Percentiles rank a stretch among this genome's conserved stretches.
phyloP scores from a whole-genome alignment of 2,329 filamentous ascomycete genomes.

The Ascochyta rabiei region DNA sequence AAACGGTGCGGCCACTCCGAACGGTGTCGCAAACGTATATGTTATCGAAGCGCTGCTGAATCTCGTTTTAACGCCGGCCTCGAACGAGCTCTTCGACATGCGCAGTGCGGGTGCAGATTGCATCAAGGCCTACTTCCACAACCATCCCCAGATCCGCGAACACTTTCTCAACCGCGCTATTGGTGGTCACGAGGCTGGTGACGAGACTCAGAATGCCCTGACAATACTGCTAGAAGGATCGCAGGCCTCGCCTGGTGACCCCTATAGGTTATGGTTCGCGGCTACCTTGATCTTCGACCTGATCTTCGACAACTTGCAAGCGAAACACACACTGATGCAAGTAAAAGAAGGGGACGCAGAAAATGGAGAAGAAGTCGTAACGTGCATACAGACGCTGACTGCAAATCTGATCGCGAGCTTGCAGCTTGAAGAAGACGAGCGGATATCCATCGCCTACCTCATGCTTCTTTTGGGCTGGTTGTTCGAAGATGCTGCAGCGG shows the following conservation, averaged over 20 bases:
- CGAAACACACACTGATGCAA: slow-evolving; percentile 78
- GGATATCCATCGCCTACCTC: slow-evolving; percentile 81
- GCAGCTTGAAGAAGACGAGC: slow-evolving; percentile 75
- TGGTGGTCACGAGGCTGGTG: slow-evolving; percentile 78
- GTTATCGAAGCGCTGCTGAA: slow-evolving; percentile 94
- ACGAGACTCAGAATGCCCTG: slow-evolving; percentile 87
- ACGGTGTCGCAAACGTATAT: slow-evolving; percentile 71
- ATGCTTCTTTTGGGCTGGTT: slow-evolving; percentile 90
- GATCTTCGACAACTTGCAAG: slow-evolving; percentile 77
- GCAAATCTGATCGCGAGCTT: slow-evolving; percentile 84
- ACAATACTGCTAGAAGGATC: slow-evolving; percentile 77
- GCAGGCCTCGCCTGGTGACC: slow-evolving; percentile 69
- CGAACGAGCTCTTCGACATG: slow-evolving; percentile 74
- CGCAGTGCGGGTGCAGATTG: slow-evolving; percentile 87
- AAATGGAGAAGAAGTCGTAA: slow-evolving; percentile 92
- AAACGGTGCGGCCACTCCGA: slow-evolving; percentile 52
- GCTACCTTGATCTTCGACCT: slow-evolving; percentile 86
- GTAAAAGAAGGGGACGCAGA: slow-evolving; percentile 89
- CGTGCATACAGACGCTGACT: slow-evolving; percentile 85
- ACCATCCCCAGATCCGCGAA: slow-evolving; percentile 77
- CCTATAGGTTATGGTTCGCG: slow-evolving; percentile 90
- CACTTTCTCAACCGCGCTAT: slow-evolving; percentile 91
- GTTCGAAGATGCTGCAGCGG: slow-evolving; percentile 87
- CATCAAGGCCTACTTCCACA: slow-evolving; percentile 88
- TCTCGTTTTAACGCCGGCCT: slow-evolving; percentile 72